These are phyloP conservation scores for Leccinum subrobustum DNA, from an alignment of 1,284 basidiomycete genomes.

Conservation along the genomic window DNA sequence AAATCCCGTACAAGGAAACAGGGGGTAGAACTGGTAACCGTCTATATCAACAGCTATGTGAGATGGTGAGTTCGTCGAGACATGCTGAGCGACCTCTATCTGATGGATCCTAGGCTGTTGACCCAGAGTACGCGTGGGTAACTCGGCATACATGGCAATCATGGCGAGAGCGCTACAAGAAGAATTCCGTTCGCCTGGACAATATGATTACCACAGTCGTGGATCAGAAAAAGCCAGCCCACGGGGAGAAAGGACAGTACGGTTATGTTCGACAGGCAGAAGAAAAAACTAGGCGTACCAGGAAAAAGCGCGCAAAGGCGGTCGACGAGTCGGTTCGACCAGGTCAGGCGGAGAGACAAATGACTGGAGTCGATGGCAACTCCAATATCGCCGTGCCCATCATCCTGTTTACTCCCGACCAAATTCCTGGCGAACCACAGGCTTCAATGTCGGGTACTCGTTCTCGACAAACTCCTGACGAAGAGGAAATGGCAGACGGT, in stretches of 20 bases:
- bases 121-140: constrained; percentile 75
- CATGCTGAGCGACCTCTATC: neutral
- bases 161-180: constrained; percentile 84
- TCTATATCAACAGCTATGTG: constrained; percentile 65
- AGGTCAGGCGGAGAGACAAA: constrained; percentile 25
- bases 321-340: constrained; percentile 26
- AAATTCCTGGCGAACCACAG: constrained; percentile 17
- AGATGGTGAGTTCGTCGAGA: constrained; percentile 38
- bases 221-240: constrained; percentile 58
- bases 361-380: constrained; percentile 24
- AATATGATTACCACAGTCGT: constrained; percentile 61
- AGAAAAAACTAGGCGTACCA: constrained; percentile 55
- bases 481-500: constrained; percentile 60
- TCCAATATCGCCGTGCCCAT: constrained; percentile 20
- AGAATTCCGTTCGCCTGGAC: constrained; percentile 68
- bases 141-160: constrained; percentile 84
- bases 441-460: constrained; percentile 17
- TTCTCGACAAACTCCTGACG: constrained; percentile 38
- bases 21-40: constrained; percentile 77
- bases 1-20: constrained; percentile 76
- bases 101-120: constrained; percentile 38
- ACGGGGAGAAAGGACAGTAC: constrained; percentile 74
- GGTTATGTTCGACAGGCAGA: constrained; percentile 72
- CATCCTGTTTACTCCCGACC: constrained; percentile 27
- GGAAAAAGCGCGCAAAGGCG: constrained; percentile 47